A percentile compares a stretch with the other conserved stretches of the same genome.
phyloP scores from a whole-genome alignment of 139 green algal species.

The Chlamydomonas sp. region DNA sequence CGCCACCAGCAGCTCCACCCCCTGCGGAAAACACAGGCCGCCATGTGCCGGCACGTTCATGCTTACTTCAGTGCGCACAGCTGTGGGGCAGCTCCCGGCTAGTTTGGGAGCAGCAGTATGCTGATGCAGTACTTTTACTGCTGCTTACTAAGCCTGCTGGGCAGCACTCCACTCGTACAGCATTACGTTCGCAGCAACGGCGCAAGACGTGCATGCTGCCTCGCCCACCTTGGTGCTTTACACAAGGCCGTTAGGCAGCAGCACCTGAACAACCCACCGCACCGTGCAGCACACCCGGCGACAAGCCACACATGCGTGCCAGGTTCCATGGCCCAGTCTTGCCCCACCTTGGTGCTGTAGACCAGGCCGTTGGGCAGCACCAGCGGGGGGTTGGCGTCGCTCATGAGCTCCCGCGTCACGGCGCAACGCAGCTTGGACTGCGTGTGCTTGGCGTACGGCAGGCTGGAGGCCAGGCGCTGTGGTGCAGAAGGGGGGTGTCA shows the following conservation, averaged over 20 bases:
- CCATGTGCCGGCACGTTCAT: slow-evolving; percentile 48
- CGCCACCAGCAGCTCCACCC: slow-evolving; percentile 56
- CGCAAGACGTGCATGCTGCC: too few relatives aligned
- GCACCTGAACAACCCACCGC: neutral
- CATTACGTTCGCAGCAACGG: too few relatives aligned
- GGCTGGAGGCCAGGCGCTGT: slow-evolving; percentile 68
- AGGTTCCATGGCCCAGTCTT: neutral
- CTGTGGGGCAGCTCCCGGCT: too few relatives aligned
- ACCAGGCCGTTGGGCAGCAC: slow-evolving; percentile 85
- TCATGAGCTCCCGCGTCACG: slow-evolving; percentile 87
- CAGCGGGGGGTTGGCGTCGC: slow-evolving; percentile 93
- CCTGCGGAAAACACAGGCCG: slow-evolving; percentile 75
- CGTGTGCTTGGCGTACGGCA: slow-evolving; percentile 90
- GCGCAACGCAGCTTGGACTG: slow-evolving; percentile 90
- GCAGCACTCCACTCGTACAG: too few relatives aligned
- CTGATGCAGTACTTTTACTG: too few relatives aligned
- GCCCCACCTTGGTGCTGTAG: neutral
- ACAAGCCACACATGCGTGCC: neutral
- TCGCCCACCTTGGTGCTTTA: too few relatives aligned
- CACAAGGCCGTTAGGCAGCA: neutral
- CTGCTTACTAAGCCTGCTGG: too few relatives aligned
- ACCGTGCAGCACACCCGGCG: neutral
- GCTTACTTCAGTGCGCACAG: neutral
- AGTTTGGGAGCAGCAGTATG: too few relatives aligned
- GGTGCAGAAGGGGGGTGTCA: neutral